Percentiles rank a stretch among this genome's conserved stretches.
Conservation (phyloP, 2,329 filamentous ascomycete species). For the Cercospora berteroae region DNA sequence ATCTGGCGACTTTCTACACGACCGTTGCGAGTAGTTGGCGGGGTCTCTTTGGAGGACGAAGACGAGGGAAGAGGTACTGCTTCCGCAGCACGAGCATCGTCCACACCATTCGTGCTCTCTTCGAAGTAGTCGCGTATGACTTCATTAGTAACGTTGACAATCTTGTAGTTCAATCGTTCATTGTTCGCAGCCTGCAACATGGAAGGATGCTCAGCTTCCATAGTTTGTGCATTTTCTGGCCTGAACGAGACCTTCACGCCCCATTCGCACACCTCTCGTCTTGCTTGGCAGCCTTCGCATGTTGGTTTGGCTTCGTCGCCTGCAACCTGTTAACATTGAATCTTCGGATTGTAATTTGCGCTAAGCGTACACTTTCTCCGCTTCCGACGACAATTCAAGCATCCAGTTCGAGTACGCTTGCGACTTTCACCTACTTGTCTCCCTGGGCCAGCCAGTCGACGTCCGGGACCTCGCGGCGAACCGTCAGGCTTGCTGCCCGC, state of each 20-base stretch:
- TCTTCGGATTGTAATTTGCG: background rate
- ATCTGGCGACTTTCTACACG: background rate
- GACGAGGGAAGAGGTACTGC: slow-evolving; percentile 1
- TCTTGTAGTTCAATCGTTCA: slow-evolving; percentile 27
- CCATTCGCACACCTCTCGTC: slow-evolving; percentile 36
- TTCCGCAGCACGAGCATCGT: slow-evolving; percentile 16
- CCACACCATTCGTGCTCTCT: slow-evolving; percentile 21
- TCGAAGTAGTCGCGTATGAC: slow-evolving; percentile 35
- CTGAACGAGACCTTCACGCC: slow-evolving; percentile 32
- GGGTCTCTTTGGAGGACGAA: slow-evolving; percentile 3
- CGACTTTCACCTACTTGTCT: slow-evolving; percentile 12
- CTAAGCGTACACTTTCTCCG: slow-evolving; percentile 34
- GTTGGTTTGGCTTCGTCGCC: slow-evolving; percentile 36
- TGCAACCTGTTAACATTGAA: slow-evolving; percentile 1
- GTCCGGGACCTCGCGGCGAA: slow-evolving; percentile 13
- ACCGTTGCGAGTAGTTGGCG: background rate
- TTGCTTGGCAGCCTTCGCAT: slow-evolving; percentile 34
- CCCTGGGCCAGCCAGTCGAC: slow-evolving; percentile 28
- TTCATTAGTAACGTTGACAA: slow-evolving; percentile 36
- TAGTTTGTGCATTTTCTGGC: slow-evolving; percentile 33
- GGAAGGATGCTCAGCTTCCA: slow-evolving; percentile 34
- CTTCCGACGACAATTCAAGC: slow-evolving; percentile 37
- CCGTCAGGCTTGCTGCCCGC: slow-evolving; percentile 15
- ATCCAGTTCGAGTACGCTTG: slow-evolving; percentile 37
- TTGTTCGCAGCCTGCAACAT: slow-evolving; percentile 29